Percentiles rank a stretch among this genome's conserved stretches.
phyloP scores from a whole-genome alignment of 345 rosid species.

The Salix viminalis region DNA sequence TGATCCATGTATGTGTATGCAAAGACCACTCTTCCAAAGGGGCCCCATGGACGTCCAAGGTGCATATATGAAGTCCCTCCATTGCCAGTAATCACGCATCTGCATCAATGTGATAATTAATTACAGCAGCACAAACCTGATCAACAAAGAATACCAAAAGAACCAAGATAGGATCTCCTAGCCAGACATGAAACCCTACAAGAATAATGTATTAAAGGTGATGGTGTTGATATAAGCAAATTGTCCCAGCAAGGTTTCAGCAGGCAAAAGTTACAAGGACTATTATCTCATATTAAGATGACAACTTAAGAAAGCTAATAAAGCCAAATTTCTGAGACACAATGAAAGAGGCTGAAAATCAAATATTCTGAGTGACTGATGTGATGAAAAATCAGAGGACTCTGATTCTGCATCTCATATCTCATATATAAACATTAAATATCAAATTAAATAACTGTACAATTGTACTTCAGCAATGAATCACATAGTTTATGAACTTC shows the following conservation, averaged over 20 bases:
- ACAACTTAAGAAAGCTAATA: too few species aligned
- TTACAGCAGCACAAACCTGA: background rate
- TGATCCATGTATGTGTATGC: slow-evolving; percentile 21
- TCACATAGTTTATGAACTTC: background rate
- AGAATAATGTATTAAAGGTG: background rate
- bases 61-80: slow-evolving; percentile 57
- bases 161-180: background rate
- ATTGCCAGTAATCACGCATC: slow-evolving; percentile 92
- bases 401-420: background rate
- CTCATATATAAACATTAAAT: too few species aligned
- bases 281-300: background rate
- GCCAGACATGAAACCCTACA: background rate
- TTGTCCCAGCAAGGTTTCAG: background rate
- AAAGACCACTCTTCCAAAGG: slow-evolving; percentile 55
- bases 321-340: background rate
- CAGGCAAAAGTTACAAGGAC: background rate
- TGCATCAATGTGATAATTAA: slow-evolving; percentile 23
- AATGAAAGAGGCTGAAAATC: background rate
- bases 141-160: background rate
- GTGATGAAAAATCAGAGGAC: background rate
- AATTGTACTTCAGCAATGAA: background rate
- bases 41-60: slow-evolving; percentile 98
- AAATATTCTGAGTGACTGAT: background rate
- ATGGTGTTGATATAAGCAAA: background rate
- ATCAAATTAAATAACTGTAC: background rate